A percentile compares a stretch with the other conserved stretches of the same genome.
Evolutionary conservation across 306 rosid genomes (phyloP).

Genomic region (Heteromeles arbutifolia): DNA sequence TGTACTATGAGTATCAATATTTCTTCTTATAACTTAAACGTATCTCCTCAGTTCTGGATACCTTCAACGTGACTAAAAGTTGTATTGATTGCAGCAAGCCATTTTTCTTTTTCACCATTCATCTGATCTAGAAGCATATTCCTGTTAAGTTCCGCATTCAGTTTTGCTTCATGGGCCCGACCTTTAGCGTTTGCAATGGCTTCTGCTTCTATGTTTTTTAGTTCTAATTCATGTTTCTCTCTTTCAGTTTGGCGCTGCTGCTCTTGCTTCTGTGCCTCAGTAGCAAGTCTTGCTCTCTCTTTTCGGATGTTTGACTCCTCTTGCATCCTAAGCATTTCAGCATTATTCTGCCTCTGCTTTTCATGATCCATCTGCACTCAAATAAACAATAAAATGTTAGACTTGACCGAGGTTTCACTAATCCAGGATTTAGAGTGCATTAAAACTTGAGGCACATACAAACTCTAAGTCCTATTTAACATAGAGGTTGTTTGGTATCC

Average conservation of each 20-base stretch:
- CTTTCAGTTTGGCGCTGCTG: constrained; percentile 86
- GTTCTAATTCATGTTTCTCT: constrained; percentile 85
- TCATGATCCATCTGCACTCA: constrained; percentile 74
- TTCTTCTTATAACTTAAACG: neutral
- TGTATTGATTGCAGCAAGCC: constrained; percentile 97
- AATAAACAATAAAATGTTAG: constrained; percentile 8
- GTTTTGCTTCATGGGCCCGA: constrained; percentile 77
- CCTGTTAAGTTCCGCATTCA: constrained; percentile 83
- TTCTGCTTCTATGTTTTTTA: constrained; percentile 86
- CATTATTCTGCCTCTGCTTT: constrained; percentile 77
- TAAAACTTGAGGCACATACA: neutral
- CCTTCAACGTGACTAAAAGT: constrained; percentile 97
- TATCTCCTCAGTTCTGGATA: constrained; percentile 16
- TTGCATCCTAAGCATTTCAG: constrained; percentile 91
- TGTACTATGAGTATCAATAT: neutral
- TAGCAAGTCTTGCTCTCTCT: constrained; percentile 75
- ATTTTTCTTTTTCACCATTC: constrained; percentile 91
- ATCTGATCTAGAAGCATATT: constrained; percentile 79
- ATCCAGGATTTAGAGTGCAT: neutral
- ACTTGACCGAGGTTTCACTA: neutral
- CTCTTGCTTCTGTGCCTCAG: constrained; percentile 88
- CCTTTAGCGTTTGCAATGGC: constrained; percentile 96
- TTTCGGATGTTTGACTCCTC: constrained; percentile 78
- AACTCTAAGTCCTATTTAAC: neutral
- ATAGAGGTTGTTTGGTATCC: neutral